phyloP scores from a whole-genome alignment of 2,329 filamentous ascomycete genomes.

The Apiospora kogelbergensis region DNA sequence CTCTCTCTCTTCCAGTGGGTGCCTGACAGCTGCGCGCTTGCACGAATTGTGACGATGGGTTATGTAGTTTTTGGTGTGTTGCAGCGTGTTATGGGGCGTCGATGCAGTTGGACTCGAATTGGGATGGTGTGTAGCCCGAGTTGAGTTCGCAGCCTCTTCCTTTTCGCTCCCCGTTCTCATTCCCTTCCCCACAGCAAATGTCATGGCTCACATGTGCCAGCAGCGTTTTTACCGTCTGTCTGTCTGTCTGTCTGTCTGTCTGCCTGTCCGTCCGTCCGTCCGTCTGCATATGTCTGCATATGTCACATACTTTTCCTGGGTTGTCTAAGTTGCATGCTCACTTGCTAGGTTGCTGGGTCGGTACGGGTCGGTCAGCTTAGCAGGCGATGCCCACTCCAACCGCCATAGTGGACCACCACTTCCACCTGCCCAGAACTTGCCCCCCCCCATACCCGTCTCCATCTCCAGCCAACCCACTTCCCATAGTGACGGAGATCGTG shows the following conservation, averaged over 20 bases:
- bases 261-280: not conserved
- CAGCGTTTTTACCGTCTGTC: not conserved
- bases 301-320: too few species aligned
- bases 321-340: not conserved
- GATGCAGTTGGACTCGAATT: not conserved
- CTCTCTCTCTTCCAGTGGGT: too few species aligned
- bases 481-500: constrained; percentile 1
- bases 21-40: not conserved
- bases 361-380: too few species aligned
- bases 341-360: not conserved
- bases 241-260: not conserved
- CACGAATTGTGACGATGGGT: not conserved
- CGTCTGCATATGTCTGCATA: not conserved
- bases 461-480: not conserved
- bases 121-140: too few species aligned
- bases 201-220: constrained; percentile 2
- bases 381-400: not conserved
- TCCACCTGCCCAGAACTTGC: not conserved
- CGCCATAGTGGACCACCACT: not conserved
- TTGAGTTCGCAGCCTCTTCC: not conserved
- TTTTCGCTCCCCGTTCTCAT: not conserved
- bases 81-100: too few species aligned
- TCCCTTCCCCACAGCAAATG: not conserved
- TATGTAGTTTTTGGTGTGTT: too few species aligned
- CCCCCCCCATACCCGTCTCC: not conserved